Conservation (phyloP, 75 land plant genomes). For the Selaginella moellendorffii region DNA sequence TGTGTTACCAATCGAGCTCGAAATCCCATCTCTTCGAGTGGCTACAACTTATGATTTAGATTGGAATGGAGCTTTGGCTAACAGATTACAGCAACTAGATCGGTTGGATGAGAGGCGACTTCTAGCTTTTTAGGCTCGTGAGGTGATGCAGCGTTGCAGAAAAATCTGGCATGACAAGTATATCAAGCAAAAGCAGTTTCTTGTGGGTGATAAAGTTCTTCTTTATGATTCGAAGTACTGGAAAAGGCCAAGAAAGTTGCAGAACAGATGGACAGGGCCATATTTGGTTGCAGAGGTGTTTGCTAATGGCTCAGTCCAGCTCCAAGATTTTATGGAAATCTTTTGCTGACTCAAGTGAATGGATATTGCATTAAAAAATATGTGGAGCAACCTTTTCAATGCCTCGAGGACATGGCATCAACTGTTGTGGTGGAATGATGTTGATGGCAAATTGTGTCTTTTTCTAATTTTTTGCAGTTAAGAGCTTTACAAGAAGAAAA, state of each 20-base stretch:
- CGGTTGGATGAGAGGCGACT: too few relatives aligned
- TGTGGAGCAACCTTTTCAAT: neutral
- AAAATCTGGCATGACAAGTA: neutral
- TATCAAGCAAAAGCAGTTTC: neutral
- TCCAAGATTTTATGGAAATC: neutral
- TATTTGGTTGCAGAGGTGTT: neutral
- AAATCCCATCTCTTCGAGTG: neutral
- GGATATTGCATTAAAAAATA: neutral
- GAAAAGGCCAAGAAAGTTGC: neutral
- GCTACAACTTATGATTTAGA: too few relatives aligned
- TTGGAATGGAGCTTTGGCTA: too few relatives aligned
- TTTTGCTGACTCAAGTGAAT: neutral
- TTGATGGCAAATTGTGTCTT: too few relatives aligned
- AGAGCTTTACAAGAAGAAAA: too few relatives aligned
- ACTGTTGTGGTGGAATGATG: too few relatives aligned
- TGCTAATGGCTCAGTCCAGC: neutral
- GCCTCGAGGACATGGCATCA: too few relatives aligned
- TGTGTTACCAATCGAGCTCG: neutral
- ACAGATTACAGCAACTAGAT: neutral
- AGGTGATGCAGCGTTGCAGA: neutral
- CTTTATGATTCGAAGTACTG: too few relatives aligned
- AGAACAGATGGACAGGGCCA: neutral
- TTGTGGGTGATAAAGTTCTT: neutral
- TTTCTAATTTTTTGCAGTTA: too few relatives aligned
- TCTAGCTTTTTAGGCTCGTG: neutral